Evolutionary conservation across 2,329 filamentous ascomycete genomes (phyloP).

Genomic region (Diaporthe sp.): DNA sequence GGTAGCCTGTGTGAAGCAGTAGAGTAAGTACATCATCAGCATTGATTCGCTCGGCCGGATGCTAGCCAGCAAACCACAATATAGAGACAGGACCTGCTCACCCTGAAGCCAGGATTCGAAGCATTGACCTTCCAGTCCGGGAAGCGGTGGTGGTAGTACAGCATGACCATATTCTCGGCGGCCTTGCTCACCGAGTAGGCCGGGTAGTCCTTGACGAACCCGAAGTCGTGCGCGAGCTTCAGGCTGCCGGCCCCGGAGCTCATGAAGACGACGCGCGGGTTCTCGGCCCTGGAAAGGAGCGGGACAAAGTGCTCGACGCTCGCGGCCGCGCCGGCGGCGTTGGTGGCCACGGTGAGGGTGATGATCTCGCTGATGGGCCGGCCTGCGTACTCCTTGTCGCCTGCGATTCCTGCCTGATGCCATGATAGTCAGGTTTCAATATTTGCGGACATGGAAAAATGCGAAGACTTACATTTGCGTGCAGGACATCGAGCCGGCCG

Average conservation of each 20-base stretch:
- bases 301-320: slow-evolving; percentile 22
- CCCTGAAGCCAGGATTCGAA: slow-evolving; percentile 19
- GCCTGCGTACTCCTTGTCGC: neutral
- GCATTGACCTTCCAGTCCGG: slow-evolving; percentile 26
- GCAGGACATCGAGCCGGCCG: slow-evolving; percentile 25
- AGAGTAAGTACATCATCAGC: neutral
- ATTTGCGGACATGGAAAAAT: fast-evolving
- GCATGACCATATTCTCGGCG: slow-evolving; percentile 28
- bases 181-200: slow-evolving; percentile 25
- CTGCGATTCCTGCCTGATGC: slow-evolving; percentile 9
- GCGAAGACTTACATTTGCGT: neutral
- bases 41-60: neutral
- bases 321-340: slow-evolving; percentile 21
- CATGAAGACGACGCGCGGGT: slow-evolving; percentile 14
- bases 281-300: slow-evolving; percentile 8
- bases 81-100: neutral
- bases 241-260: slow-evolving; percentile 21
- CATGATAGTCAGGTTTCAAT: neutral
- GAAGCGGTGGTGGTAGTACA: slow-evolving; percentile 11
- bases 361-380: slow-evolving; percentile 16
- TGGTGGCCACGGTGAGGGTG: slow-evolving; percentile 10
- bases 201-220: slow-evolving; percentile 1
- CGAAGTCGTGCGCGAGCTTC: slow-evolving; percentile 17
- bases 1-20: neutral
- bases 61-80: neutral